Base-by-base conservation (phyloP, 2,329 filamentous ascomycete genomes). In the Onygena corvina region DNA sequence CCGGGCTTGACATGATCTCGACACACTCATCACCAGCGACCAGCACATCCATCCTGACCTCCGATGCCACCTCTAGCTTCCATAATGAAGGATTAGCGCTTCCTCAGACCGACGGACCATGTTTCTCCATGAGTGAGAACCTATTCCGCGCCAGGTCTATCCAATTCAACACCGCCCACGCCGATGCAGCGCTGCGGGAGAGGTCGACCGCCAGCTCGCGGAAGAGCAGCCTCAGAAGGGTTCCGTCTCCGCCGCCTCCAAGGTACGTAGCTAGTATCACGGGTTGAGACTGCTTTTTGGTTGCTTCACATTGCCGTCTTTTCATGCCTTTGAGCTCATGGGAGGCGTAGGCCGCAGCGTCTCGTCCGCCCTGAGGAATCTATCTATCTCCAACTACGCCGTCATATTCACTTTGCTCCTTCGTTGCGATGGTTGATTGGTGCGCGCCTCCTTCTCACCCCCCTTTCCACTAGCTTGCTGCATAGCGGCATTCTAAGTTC, bases 181-280 rank as follows among this genome's bases (percentile, higher is more conserved):
- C 62, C 6, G 60, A 64, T 21, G 52, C 59, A 4, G 59, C 60
- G 47, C 52, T 64, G 23, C 8, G 51, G 51, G 45, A 66, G 58
- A 50, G 52, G 52, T 25, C 60, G 56, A 50, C 59, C 57, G 31
- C 54, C 59, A 53, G 54, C 57, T 49, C 56, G 53, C 45, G 59
- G 56, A 35, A 58, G 59, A 54, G 50, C 29, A 51, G 59, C 46
- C 51, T 56, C 6, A 59, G 54, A 36, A 60, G 38, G 46, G 60
- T 61, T 2, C 57, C 57, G 6, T 70, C 67, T 9, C 67, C 67
- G 14, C 67, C 67, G 12, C 67, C 67, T 3, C 67, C 67, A 6
- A 65, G 62, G 67, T 69, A 59, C 49, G 64, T 56, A 47, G 12
- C 8, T 20, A 7, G 21, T 25, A 12, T n/a, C 36, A 9, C 25